Evolutionary conservation across 495 filamentous ascomycete genomes (phyloP), one percentile per base, ranked within the genome.

Genomic region (Pseudomonodictys pantanalensis): DNA sequence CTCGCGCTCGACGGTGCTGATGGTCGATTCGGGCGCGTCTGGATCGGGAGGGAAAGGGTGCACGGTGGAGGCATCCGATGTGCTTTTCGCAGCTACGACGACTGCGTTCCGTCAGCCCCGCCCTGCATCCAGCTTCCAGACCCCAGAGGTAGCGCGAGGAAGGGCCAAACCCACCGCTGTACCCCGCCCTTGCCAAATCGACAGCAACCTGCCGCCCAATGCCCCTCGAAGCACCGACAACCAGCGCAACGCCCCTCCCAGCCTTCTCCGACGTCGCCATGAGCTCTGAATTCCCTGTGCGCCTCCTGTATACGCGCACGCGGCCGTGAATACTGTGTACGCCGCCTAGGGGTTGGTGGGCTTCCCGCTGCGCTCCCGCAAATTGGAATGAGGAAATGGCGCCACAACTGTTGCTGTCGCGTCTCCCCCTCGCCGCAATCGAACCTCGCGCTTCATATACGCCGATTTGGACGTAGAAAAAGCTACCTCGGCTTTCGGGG

Each of bases 181-280:
- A 93, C 22, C 84, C 85, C 47, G 84, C 79, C 62, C 77, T 81
- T 15, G 87, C 86, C 1, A 92, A 76, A 65, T 88, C 84, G 66
- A 93, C 81, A 47, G 89, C 87, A 29, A 93, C 76, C 65, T 91
- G 88, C 23, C 89, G 77, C 15, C 89, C 89, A 50, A 93, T 92
- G 15, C 89, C 89, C 29, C 89, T 74, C 0, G 87, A 90, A 0
- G 85, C 89, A 23, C 88, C 88, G 30, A 92, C 77, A 17, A 91
- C 76, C 2, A 92, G 74, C 7, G 87, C 88, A 1, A 90, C 85
- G 26, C 73, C 72, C 24, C n/a, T n/a, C n/a, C n/a, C n/a, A n/a
- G n/a, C n/a, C n/a, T 72, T 69, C 11, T 26, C 17, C 17, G 51
- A 52, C n/a, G 66, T 30, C 68, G 71, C 71, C 58, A 62, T 62